These are phyloP conservation scores for Hamamelis virginiana DNA, from an alignment of 164 flowering plant species.

Conservation along the genomic window DNA sequence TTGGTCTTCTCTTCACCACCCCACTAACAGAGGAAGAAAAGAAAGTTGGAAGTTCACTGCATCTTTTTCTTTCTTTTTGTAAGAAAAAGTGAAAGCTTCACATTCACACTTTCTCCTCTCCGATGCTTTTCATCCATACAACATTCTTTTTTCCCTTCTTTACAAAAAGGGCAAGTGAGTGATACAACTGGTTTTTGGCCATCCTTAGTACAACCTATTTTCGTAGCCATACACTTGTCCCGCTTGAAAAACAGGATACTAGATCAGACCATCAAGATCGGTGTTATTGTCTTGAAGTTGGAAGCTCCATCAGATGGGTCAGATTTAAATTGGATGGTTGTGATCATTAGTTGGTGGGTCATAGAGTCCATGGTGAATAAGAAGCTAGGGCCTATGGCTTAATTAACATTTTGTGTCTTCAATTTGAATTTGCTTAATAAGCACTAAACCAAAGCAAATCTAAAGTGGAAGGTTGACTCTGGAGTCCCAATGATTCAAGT, in stretches of 20 bases:
- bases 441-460: slow-evolving; percentile 9
- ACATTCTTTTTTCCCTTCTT: slow-evolving; percentile 1
- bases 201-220: neutral
- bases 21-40: neutral
- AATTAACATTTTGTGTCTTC: neutral
- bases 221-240: neutral
- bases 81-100: slow-evolving; percentile 6
- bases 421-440: neutral
- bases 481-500: neutral
- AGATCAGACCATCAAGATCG: too few species aligned
- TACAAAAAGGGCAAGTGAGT: neutral
- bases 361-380: too few species aligned
- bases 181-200: slow-evolving; percentile 2
- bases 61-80: slow-evolving; percentile 5
- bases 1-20: too few species aligned
- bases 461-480: slow-evolving; percentile 21
- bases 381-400: too few species aligned
- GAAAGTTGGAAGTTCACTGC: neutral
- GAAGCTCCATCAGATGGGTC: too few species aligned
- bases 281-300: too few species aligned
- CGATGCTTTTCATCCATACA: slow-evolving; percentile 2
- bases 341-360: too few species aligned
- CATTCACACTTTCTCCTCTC: slow-evolving; percentile 5
- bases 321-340: too few species aligned
- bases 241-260: neutral